Base-by-base conservation (phyloP, 495 filamentous ascomycete species). In the Aspergillus affinis region DNA sequence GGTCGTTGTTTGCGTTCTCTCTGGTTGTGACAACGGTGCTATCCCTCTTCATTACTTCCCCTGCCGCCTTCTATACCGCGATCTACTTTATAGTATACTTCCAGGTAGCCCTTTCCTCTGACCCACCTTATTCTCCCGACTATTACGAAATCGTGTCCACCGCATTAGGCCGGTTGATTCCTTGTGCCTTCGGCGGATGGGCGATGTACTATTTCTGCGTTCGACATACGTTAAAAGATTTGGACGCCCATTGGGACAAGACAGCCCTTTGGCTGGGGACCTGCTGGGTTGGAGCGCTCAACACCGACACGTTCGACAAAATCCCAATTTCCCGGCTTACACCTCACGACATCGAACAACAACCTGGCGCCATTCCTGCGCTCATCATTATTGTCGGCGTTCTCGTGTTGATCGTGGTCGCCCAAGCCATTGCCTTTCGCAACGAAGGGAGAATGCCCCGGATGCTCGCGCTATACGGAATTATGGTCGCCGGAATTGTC, bases 291-390 rank as follows among this genome's bases (percentile, higher is more conserved):
- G 90, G 88, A 27, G 87, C 89, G 9, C 73, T 93, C 32, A 86
- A 84, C 45, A 92, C 90, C 58, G 84, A 90, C 63, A 92, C 90
- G 6, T 84, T 94, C 63, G 88, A 90, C 63, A 73, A 72, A 9
- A 89, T 94, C 65, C 90, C 90, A 4, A 88, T 94, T 65, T 82
- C 85, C 47, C 83, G 90, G 19, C 78, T 94, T 15, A 93, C 88
- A 2, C 78, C 81, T 0, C 85, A 88, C 61, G 90, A 93, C 61
- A 77, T 94, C 36, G 64, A 83, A 36, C 88, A 92, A 60, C 88
- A 93, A 62, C 89, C 88, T 1, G 89, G 89, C 5, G 90, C 90
- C 3, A 78, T 86, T 52, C 77, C 79, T 0, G 88, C 90, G 9
- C 78, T 93, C 19, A 77, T 83, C 13, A 76, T 85, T 48, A 84